Base-by-base conservation (phyloP, 768 basidiomycete species). In the Mycena pura region DNA sequence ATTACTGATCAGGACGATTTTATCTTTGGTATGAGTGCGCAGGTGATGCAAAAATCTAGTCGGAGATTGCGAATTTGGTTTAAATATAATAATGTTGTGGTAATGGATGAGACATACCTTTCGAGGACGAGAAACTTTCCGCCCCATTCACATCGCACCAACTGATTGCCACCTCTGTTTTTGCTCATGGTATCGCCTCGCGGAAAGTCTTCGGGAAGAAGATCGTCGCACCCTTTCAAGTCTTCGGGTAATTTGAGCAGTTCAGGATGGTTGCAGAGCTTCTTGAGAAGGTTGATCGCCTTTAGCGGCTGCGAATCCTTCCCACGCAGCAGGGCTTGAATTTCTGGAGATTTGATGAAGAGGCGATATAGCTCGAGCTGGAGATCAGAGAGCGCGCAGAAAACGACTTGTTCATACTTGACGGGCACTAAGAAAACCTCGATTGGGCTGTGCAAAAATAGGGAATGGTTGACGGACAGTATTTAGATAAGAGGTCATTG, bases 371-470 rank as follows among this genome's bases (percentile, higher is more conserved):
- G 79, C 7, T 91, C 79, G 14, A 93, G 77, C 68, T 98, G 95
- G 67, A 97, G 88, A 15, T 89, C 81, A 2, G 93, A 94, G 5
- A 92, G 83, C 39, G 86, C 83, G 72, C 95, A 98, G 76, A 97
- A 98, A 0, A 98, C 95, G 62, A 98, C 92, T 60, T 98, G 95
- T 73, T 99, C 97, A 77, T 99, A 99, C 74, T 99, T 99, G 77
- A 99, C 94, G 9, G 97, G 97, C 27, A 99, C 96, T 99, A 69
- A 2, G 46, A 24, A 11, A 8, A 55, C 27, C 41, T 63, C 32
- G 57, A 55, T 65, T 45, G 57, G 60, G 17, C 36, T 45, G 59
- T 66, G 41, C 17, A 34, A 13, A 19, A 54, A 25, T n/a, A 41
- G 45, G 53, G 24, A 36, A 10, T 24, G 50, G 15, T 19, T 11